These are phyloP conservation scores for Tylopilus plumbeoviolaceoides DNA, from an alignment of 768 basidiomycete species.

Conservation along the genomic window DNA sequence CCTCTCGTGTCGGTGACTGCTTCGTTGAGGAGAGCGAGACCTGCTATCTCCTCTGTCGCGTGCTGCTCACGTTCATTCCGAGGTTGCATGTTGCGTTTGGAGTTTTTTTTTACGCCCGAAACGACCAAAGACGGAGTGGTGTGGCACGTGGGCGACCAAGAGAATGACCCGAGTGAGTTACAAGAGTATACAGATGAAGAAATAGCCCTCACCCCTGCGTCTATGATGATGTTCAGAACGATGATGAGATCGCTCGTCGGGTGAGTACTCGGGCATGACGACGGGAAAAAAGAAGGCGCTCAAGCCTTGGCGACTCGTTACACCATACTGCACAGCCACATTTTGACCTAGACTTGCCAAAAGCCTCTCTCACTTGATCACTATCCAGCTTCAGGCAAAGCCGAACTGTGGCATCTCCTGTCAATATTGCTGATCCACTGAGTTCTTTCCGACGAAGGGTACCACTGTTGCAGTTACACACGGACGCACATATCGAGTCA, in stretches of 20 bases:
- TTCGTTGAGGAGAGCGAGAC: slow-evolving; percentile 24
- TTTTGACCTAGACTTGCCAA: neutral
- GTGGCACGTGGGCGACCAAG: slow-evolving; percentile 27
- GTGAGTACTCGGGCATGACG: slow-evolving; percentile 15
- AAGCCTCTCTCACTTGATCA: no score
- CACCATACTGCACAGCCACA: neutral
- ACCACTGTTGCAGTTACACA: no score
- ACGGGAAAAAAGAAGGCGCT: neutral
- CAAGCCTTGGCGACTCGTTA: neutral
- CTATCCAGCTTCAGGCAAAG: no score
- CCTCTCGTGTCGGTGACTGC: slow-evolving; percentile 5
- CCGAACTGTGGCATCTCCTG: no score
- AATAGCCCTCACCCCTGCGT: slow-evolving; percentile 24
- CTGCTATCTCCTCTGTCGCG: slow-evolving; percentile 19
- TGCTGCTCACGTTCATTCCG: slow-evolving; percentile 6
- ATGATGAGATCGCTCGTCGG: slow-evolving; percentile 5
- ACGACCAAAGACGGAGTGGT: slow-evolving; percentile 6
- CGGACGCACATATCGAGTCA: no score
- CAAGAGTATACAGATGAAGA: neutral
- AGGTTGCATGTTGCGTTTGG: slow-evolving; percentile 3
- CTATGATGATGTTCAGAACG: slow-evolving; percentile 9
- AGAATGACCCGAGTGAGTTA: slow-evolving; percentile 24
- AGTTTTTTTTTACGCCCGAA: slow-evolving; percentile 14
- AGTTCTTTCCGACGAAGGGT: no score
- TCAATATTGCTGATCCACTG: no score